These are phyloP conservation scores for Termitomyces sp. DNA, from an alignment of 768 basidiomycete genomes.

Conservation along the genomic window DNA sequence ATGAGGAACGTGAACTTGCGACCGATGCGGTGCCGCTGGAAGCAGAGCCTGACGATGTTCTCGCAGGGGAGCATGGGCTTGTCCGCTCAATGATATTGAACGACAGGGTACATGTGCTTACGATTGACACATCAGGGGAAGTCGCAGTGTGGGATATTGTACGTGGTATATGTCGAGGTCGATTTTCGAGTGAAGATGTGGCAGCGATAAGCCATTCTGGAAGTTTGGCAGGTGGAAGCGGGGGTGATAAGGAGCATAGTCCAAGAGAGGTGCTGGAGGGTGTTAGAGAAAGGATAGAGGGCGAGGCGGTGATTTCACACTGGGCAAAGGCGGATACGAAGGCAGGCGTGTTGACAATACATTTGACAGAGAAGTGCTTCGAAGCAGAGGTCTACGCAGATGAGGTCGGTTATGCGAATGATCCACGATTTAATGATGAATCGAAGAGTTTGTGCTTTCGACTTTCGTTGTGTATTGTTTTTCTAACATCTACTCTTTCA, in stretches of 20 bases:
- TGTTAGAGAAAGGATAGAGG: conserved; percentile 89
- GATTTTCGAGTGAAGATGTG: conserved; percentile 62
- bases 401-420: conserved; percentile 67
- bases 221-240: conserved; percentile 34
- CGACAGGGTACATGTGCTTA: conserved; percentile 85
- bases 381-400: conserved; percentile 95
- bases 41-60: conserved; percentile 57
- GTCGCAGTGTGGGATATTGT: conserved; percentile 94
- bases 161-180: conserved; percentile 67
- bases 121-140: conserved; percentile 83
- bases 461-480: not conserved
- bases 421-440: conserved; percentile 68
- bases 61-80: conserved; percentile 74
- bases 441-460: conserved; percentile 55
- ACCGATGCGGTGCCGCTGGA: conserved; percentile 62
- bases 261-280: conserved; percentile 82
- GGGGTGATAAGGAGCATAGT: conserved; percentile 46
- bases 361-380: conserved; percentile 83
- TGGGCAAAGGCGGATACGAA: conserved; percentile 92
- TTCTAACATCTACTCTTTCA: conserved; percentile 21
- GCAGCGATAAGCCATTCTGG: conserved; percentile 45
- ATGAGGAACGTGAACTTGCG: conserved; percentile 74
- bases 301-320: conserved; percentile 76
- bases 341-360: conserved; percentile 81
- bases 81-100: conserved; percentile 80